These are phyloP conservation scores for Erythrophleum fordii DNA, from an alignment of 306 rosid genomes.

Conservation along the genomic window DNA sequence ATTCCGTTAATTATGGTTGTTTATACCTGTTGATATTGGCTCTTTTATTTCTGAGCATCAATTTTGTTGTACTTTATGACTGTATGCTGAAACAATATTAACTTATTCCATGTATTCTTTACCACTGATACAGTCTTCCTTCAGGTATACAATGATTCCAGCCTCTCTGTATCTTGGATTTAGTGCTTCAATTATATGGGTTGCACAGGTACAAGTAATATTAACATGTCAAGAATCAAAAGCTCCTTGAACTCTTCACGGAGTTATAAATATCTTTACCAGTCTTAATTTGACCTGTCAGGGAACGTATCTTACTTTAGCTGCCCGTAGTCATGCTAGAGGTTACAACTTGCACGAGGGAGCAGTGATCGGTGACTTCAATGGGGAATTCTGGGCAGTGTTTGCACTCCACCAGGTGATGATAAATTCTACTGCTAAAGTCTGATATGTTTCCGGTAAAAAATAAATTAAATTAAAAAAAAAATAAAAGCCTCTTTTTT, in stretches of 20 bases:
- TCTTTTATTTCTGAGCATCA: constrained; percentile 15
- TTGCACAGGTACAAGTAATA: constrained; percentile 73
- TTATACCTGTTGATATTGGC: background rate
- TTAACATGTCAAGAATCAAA: constrained; percentile 29
- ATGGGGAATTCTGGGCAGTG: constrained; percentile 91
- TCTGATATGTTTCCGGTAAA: background rate
- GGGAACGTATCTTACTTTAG: constrained; percentile 93
- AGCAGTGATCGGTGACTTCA: constrained; percentile 85
- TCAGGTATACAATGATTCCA: constrained; percentile 95
- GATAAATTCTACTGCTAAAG: background rate
- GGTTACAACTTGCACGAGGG: constrained; percentile 72
- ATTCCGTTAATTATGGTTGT: constrained; percentile 10
- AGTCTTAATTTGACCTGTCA: constrained; percentile 48
- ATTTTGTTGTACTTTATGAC: constrained; percentile 25
- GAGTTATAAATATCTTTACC: constrained; percentile 13
- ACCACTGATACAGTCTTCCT: constrained; percentile 25
- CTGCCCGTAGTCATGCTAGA: constrained; percentile 80
- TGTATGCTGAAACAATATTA: constrained; percentile 6
- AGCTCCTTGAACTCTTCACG: constrained; percentile 33
- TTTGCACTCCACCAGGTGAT: constrained; percentile 88
- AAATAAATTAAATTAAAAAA: background rate
- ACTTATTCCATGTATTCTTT: constrained; percentile 25
- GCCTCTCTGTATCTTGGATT: constrained; percentile 90
- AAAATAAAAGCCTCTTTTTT: background rate
- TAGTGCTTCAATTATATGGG: constrained; percentile 98